Base-by-base conservation (phyloP, 2,329 filamentous ascomycete species). In the Catunica adiposa region DNA sequence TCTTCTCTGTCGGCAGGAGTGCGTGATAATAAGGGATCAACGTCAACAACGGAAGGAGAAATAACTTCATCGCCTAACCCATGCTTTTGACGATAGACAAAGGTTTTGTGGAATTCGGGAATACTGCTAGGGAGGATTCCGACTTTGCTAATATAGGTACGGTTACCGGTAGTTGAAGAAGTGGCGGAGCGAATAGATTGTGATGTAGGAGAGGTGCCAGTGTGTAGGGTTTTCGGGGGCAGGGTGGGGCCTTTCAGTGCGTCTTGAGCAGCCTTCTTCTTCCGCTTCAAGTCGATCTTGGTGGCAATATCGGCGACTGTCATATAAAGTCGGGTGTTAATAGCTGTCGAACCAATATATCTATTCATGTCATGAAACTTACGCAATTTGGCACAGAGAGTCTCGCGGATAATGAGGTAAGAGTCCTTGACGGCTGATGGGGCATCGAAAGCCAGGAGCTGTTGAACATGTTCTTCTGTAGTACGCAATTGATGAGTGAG, bases 351-450 rank as follows among this genome's bases (percentile, higher is more conserved):
- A 8, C 20, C 40, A 17, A 15, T 17, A 22, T 44, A 22, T 17
- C 15, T 17, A 17, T 7, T n/a, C 17, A 44, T 44, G 14, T 44
- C 15, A 44, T 17, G 20, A 22, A 44, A n/a, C 40, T 44, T 44
- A 44, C 40, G 40, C 15, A 44, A 17, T 44, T 44, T 44, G 20
- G 40, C 40, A n/a, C 15, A 17, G 8, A 44, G 15, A n/a, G 97
- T 97, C 69, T 98, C 92, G 54, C 90, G 82, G 25, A 98, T 88
- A 67, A 98, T 98, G 70, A 96, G 83, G 71, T 97, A 98, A 1
- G 92, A 92, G 69, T 98, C 92, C 71, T 98, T 98, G 74, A 98
- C 96, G 9, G 92, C 89, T 58, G 89, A 97, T 11, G 92, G 92
- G 67, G 98, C 92, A 54, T 92, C 82, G 56, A 88, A 89, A 64